Evolutionary conservation across 306 rosid genomes (phyloP), one percentile per base, ranked within the genome.

Genomic region (Quercus suber): DNA sequence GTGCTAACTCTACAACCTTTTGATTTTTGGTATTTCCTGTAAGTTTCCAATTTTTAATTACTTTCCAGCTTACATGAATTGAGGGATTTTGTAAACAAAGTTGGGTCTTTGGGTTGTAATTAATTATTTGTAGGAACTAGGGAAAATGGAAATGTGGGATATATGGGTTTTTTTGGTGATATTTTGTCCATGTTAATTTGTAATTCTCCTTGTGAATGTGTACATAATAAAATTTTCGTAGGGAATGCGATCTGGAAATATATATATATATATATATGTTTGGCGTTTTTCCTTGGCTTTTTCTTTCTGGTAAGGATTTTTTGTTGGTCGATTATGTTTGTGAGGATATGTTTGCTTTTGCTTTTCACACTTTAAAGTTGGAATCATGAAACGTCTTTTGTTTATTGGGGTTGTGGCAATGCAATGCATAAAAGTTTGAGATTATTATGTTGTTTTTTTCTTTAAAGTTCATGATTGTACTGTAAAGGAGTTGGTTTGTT

Each of bases 1-100:
- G 68, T 55, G 60, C 84, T 55, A 90, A 86, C 75, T 49, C 97
- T 1, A 86, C 94, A 0, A 82, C 88, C 13, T 94, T 94, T 85
- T 91, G 84, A 83, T 60, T 56, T 64, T 67, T 5, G 33, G 15
- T 23, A 37, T 4, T 37, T 17, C 25, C 71, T 77, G 41, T 73
- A 10, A 49, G 53, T 49, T 49, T 33, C 20, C 3, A 5, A 72
- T 37, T 4, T 1, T 5, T 1, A 80, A 84, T 81, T 86, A 43
- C 33, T 73, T 57, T 70, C 79, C 75, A 21, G 53, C 71, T 53
- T 55, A 73, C 21, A 85, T 23, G 31, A 59, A 4, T 5, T 9
- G 65, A 10, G 65, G 14, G 31, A 13, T 20, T 59, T 21, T 8
- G 12, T 41, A 41, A 7, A 7, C 45, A 41, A 41, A 7, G 45